phyloP scores from a whole-genome alignment of 495 filamentous ascomycete genomes.

The Podospora conica region DNA sequence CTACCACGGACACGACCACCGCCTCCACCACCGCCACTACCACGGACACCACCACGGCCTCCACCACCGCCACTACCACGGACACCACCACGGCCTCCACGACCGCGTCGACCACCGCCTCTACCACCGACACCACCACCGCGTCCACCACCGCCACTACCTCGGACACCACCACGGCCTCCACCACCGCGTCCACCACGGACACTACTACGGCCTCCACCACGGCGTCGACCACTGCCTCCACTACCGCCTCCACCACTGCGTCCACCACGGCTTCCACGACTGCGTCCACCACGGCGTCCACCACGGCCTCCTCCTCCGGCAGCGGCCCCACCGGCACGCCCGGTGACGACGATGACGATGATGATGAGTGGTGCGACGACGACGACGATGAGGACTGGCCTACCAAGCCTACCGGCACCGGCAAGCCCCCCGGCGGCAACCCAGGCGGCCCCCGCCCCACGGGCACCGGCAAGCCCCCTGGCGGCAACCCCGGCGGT shows the following conservation, averaged over 20 bases:
- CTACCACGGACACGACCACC: conserved; percentile 6
- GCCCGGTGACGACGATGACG: conserved; percentile 16
- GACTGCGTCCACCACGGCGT: background rate
- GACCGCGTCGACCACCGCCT: conserved; percentile 41
- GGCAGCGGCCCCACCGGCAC: conserved; percentile 34
- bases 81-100: no score
- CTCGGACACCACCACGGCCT: conserved; percentile 27
- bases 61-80: background rate
- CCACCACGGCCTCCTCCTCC: conserved; percentile 6
- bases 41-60: conserved; percentile 31
- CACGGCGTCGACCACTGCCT: conserved; percentile 20
- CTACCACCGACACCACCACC: conserved; percentile 11
- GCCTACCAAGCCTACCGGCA: conserved; percentile 38
- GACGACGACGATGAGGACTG: no score
- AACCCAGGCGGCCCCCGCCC: conserved; percentile 20
- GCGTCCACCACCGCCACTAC: conserved; percentile 42
- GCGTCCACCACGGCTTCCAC: conserved; percentile 19
- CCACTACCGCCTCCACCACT: background rate
- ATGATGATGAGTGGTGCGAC: no score
- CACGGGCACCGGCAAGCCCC: conserved; percentile 3
- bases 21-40: background rate
- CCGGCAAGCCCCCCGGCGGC: conserved; percentile 39
- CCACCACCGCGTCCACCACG: conserved; percentile 5
- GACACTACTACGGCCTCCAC: no score
- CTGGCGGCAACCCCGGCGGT: conserved; percentile 4